Evolutionary conservation across 2,329 filamentous ascomycete species (phyloP).

Genomic region (Nigrospora oryzae): DNA sequence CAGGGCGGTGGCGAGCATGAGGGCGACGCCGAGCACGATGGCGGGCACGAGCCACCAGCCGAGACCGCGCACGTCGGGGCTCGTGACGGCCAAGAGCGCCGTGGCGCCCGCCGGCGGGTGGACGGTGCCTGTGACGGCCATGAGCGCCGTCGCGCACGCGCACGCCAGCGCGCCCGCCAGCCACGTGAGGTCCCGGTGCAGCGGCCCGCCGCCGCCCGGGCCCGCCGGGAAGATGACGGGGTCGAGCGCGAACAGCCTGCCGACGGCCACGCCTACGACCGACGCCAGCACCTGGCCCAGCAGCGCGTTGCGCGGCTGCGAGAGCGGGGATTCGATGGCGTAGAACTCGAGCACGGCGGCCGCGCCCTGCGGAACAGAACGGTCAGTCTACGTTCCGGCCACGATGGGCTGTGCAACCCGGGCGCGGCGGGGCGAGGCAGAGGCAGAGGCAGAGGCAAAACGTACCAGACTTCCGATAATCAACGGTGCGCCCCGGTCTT

Average conservation of each 20-base stretch:
- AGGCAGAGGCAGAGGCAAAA: slow-evolving; percentile 9
- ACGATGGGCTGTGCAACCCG: neutral
- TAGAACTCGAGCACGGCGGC: slow-evolving; percentile 70
- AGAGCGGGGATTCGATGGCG: slow-evolving; percentile 61
- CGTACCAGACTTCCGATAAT: slow-evolving; percentile 65
- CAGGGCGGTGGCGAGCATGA: slow-evolving; percentile 57
- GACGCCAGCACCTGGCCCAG: slow-evolving; percentile 58
- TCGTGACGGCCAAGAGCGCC: slow-evolving; percentile 58
- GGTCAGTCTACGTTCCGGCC: neutral
- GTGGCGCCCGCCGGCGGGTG: slow-evolving; percentile 71
- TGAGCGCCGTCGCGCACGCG: slow-evolving; percentile 51
- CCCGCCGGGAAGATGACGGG: neutral
- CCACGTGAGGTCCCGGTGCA: slow-evolving; percentile 47
- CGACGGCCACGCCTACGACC: slow-evolving; percentile 50
- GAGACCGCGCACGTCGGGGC: slow-evolving; percentile 40
- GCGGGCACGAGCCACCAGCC: slow-evolving; percentile 65
- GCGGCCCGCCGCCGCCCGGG: slow-evolving; percentile 11
- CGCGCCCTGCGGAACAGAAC: slow-evolving; percentile 44
- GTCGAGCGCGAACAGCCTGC: slow-evolving; percentile 53
- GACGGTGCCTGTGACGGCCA: slow-evolving; percentile 63
- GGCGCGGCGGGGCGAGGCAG: neutral
- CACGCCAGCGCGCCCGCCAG: slow-evolving; percentile 58
- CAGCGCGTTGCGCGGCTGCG: slow-evolving; percentile 64
- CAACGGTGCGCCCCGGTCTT: slow-evolving; percentile 42
- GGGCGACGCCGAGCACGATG: slow-evolving; percentile 46